These are phyloP conservation scores for Myriosclerotinia curreyana DNA, from an alignment of 2,329 filamentous ascomycete genomes.

Conservation along the genomic window DNA sequence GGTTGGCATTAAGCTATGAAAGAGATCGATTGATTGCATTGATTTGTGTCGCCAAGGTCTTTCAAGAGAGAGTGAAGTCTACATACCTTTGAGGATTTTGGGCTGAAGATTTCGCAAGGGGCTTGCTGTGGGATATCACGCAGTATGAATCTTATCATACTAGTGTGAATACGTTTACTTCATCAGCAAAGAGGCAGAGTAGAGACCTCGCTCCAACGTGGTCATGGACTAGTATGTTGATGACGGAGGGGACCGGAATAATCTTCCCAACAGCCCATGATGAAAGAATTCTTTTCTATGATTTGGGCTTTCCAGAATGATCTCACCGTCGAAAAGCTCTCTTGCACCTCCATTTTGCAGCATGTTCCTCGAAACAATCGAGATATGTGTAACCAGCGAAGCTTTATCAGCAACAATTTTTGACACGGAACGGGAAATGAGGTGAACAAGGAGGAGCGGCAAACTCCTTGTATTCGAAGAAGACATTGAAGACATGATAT, in stretches of 20 bases:
- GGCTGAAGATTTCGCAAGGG: neutral
- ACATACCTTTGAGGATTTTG: constrained; percentile 1
- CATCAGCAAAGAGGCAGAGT: neutral
- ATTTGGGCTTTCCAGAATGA: neutral
- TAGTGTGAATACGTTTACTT: neutral
- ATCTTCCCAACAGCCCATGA: neutral
- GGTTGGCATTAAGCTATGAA: neutral
- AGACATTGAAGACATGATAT: neutral
- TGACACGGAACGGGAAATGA: no score
- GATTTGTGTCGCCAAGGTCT: constrained; percentile 1
- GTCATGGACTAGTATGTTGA: constrained; percentile 10
- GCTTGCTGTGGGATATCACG: neutral
- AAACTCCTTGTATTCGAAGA: neutral
- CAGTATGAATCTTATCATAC: neutral
- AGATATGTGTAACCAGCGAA: neutral
- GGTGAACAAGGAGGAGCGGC: neutral
- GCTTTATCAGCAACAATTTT: neutral
- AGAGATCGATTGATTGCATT: constrained; percentile 3
- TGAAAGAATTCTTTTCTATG: neutral
- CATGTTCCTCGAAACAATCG: neutral
- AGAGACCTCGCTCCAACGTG: neutral
- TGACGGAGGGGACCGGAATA: neutral
- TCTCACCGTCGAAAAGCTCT: neutral
- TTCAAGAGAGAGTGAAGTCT: neutral
- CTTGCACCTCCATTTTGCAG: neutral